Evolutionary conservation across 129 eudicot genomes (phyloP).

Genomic region (Pulicaria dysenterica): DNA sequence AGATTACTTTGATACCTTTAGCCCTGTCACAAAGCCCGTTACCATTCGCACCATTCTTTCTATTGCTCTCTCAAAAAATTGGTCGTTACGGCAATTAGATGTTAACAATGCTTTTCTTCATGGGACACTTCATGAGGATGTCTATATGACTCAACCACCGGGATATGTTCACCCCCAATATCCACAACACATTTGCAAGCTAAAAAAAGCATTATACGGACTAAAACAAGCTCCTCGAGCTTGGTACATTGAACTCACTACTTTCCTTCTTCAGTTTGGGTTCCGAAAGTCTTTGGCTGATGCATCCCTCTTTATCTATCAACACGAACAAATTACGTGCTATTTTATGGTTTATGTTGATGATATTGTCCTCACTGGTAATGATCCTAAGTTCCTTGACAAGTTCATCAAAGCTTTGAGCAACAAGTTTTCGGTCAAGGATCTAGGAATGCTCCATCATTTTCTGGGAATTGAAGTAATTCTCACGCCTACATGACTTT

Average conservation of each 20-base stretch:
- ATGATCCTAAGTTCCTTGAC: background rate
- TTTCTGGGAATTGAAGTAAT: conserved; percentile 1
- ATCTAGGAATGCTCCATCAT: background rate
- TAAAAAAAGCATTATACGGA: background rate
- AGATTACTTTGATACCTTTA: too few relatives aligned
- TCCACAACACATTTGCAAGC: background rate
- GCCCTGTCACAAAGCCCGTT: too few relatives aligned
- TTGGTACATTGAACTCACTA: background rate
- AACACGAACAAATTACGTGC: background rate
- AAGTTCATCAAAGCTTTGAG: background rate
- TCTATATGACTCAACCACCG: background rate
- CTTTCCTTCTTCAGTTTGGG: background rate
- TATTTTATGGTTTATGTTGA: conserved; percentile 5
- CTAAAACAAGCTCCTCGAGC: conserved; percentile 1
- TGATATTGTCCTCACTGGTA: background rate
- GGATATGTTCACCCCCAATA: background rate
- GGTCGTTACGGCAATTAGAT: too few relatives aligned
- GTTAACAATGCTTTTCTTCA: background rate
- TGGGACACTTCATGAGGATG: background rate
- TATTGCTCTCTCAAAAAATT: too few relatives aligned
- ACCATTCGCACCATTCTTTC: too few relatives aligned
- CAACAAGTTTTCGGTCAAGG: background rate
- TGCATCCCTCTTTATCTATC: conserved; percentile 6
- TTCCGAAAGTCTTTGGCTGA: background rate
- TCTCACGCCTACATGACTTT: background rate